These are phyloP conservation scores for Lolium perenne DNA, from an alignment of 176 grass and related monocot genomes.

Conservation along the genomic window DNA sequence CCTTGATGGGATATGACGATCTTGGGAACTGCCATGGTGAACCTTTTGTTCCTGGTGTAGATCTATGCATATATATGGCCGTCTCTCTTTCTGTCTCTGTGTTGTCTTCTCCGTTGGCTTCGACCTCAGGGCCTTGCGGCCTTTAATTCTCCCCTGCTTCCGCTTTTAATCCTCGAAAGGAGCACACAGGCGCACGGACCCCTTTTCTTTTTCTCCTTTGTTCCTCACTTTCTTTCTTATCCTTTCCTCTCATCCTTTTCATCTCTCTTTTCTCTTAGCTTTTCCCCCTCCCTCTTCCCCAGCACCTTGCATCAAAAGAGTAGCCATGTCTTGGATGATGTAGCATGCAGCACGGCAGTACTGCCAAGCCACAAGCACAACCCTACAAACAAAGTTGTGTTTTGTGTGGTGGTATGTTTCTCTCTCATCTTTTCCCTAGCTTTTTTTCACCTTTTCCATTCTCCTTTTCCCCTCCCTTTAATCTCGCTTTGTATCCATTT, in stretches of 20 bases:
- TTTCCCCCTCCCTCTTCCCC: conserved; percentile 44
- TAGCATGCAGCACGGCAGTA: conserved; percentile 7
- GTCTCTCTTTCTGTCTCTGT: conserved; percentile 46
- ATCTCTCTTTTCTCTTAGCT: conserved; percentile 62
- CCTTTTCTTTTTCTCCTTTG: conserved; percentile 60
- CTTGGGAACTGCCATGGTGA: conserved; percentile 52
- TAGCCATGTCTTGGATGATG: conserved; percentile 71
- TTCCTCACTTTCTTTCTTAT: conserved; percentile 70
- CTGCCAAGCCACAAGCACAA: conserved; percentile 61
- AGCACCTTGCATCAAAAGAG: conserved; percentile 71
- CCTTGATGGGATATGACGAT: conserved; percentile 35
- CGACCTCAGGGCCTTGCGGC: conserved; percentile 51
- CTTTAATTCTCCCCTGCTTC: conserved; percentile 73
- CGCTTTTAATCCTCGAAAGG: conserved; percentile 95
- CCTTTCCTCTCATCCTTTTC: conserved; percentile 58
- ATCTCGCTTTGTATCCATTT: conserved; percentile 82
- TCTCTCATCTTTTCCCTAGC: conserved; percentile 70
- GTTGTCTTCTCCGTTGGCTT: conserved; percentile 74
- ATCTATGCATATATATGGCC: conserved; percentile 56
- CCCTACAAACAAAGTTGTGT: conserved; percentile 77
- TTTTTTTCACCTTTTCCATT: conserved; percentile 54
- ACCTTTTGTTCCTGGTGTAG: conserved; percentile 61
- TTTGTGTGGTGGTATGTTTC: conserved; percentile 62
- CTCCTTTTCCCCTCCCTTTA: conserved; percentile 60
- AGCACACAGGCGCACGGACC: conserved; percentile 67